Base-by-base conservation (phyloP, 305 asterid species). In the Fraxinus sp. region DNA sequence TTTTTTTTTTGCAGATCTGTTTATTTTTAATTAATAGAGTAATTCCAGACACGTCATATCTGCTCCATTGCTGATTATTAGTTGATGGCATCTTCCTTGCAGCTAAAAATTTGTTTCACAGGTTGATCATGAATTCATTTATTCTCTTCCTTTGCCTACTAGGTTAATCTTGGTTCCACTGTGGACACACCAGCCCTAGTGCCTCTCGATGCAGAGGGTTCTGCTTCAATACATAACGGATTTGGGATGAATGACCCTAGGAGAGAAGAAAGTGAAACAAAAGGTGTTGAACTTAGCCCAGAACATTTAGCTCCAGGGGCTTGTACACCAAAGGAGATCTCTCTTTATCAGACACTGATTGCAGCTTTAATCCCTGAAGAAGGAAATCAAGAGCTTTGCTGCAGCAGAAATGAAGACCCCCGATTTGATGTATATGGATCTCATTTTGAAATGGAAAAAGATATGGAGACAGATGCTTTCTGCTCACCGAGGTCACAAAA, bases 341-440 rank as follows among this genome's bases (percentile, higher is more conserved):
- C 97, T 80, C 84, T 95, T 68, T 92, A 80, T 85, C 99, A 95
- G 89, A 95, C 96, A 84, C 84, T 95, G 83, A 83, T 95, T 80
- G 91, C 98, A 59, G 97, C 99, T 81, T 84, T 95, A 85, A 88
- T 95, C 82, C 93, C 98, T 62, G 97, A 92, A 89, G 97, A 88
- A 80, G 97, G 83, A 88, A 76, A 84, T 82, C 88, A 85, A 74
- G 87, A 86, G 64, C 84, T 88, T 85, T 85, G 80, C 83, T 84
- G 80, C 84, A 84, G 81, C 77, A 90, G 86, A 59, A 89, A 79
- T 46, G 94, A 94, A 80, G 94, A 87, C 80, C 84, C 82, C 77
- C 88, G 78, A 26, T 90, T 87, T 76, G 91, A 89, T 85, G 84
- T 72, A 62, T 85, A 87, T 81, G 91, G 86, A 76, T 90, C 94